Evolutionary conservation across 257 asterid species (phyloP), one percentile per base, ranked within the genome.

Genomic region (Voacanga thouarsii): DNA sequence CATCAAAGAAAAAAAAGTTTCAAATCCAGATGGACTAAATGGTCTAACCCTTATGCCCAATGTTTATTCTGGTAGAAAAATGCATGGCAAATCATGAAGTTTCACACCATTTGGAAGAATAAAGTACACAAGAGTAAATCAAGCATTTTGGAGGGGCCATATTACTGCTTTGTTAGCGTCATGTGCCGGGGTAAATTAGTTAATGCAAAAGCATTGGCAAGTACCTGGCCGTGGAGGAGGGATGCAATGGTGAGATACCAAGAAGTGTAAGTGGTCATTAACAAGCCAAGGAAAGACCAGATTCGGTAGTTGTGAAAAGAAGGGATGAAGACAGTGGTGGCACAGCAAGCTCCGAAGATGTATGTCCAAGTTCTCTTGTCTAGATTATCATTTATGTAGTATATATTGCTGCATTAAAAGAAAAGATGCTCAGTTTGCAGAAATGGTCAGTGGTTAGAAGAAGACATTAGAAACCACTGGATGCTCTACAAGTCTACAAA

Each of bases 311-410:
- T 94, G 85, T 87, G 97, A 78, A 94, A 92, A 1, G 97, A 92
- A 1, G 98, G 98, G 61, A 94, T 94, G 90, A 94, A 92, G 11
- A 94, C 97, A 2, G 98, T 94, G 1, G 97, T 92, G 0, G 98
- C 98, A 82, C 98, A 94, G 75, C 98, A 94, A 39, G 98, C 98
- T 56, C 98, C 98, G 28, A 94, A 94, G 53, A 92, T 94, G 75
- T 92, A 94, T 3, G 98, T 94, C 98, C 98, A 94, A 49, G 92
- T 94, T 72, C 98, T 92, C 91, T 94, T 94, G 92, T 94, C 98
- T 96, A 94, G 83, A 86, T 92, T 88, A 86, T 92, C 97, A 79
- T 94, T 94, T 84, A 94, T 91, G 93, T 94, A 94, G 77, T 92
- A 94, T 56, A 94, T 94, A 74, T 92, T 94, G 89, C 98, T 94